A percentile compares a stretch with the other conserved stretches of the same genome.
phyloP scores from a whole-genome alignment of 805 yeast species.

The Candida vartiovaarae region DNA sequence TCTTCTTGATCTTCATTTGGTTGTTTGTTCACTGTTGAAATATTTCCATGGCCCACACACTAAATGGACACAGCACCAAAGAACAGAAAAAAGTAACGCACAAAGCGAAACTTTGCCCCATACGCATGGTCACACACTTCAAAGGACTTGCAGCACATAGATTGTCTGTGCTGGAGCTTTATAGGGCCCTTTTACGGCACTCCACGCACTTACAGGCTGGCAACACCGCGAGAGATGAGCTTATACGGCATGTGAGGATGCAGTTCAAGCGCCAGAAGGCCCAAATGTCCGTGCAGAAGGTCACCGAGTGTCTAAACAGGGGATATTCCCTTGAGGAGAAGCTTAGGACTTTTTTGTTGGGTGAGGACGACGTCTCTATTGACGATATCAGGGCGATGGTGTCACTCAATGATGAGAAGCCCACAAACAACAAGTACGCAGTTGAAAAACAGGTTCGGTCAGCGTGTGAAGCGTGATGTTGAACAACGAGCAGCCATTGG shows the following conservation, averaged over 20 bases:
- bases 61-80: too few relatives aligned
- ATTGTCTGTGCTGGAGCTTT: conserved; percentile 23
- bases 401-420: background rate
- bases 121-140: conserved; percentile 25
- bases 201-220: conserved; percentile 7
- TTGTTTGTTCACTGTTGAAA: too few relatives aligned
- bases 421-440: background rate
- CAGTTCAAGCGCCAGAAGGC: conserved; percentile 9
- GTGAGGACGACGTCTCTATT: background rate
- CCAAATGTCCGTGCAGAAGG: conserved; percentile 17
- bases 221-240: background rate
- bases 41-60: too few relatives aligned
- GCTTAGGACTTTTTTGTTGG: conserved; percentile 5
- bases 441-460: conserved; percentile 6
- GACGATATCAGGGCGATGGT: background rate
- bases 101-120: too few relatives aligned
- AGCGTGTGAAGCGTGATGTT: conserved; percentile 16
- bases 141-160: conserved; percentile 23
- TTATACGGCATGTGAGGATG: conserved; percentile 1
- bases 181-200: conserved; percentile 26
- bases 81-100: too few relatives aligned
- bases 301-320: conserved; percentile 2
- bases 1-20: too few relatives aligned
- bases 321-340: conserved; percentile 12
- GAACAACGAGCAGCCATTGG: conserved; percentile 12